Conservation (phyloP, 148 eudicot genomes). For the Nepenthes mirabilis region DNA sequence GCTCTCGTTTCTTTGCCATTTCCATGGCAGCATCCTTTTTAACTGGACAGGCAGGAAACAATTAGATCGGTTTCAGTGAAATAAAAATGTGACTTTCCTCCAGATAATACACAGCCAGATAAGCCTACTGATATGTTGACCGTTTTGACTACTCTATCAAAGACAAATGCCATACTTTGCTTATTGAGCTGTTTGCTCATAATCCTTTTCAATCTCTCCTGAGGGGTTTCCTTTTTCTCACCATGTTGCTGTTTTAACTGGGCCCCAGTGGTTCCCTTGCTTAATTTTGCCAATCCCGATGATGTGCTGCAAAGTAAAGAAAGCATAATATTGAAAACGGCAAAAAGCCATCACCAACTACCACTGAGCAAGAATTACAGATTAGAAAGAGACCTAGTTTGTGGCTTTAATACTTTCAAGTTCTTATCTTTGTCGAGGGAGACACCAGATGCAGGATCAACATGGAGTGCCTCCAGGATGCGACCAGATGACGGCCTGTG, state of each 20-base stretch:
- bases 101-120: slow-evolving; percentile 2
- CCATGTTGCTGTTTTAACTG: slow-evolving; percentile 18
- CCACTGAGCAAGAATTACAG: neutral
- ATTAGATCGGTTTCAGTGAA: neutral
- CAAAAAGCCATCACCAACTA: neutral
- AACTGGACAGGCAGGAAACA: slow-evolving; percentile 25
- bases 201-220: slow-evolving; percentile 40
- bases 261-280: slow-evolving; percentile 18
- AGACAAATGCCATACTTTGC: slow-evolving; percentile 47
- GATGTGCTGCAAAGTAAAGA: slow-evolving; percentile 19
- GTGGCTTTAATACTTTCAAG: slow-evolving; percentile 43
- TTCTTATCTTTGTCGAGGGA: slow-evolving; percentile 74
- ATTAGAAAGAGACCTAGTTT: slow-evolving; percentile 35
- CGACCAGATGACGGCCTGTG: slow-evolving; percentile 76
- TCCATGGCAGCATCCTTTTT: slow-evolving; percentile 91
- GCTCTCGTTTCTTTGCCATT: slow-evolving; percentile 91
- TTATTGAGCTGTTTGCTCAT: slow-evolving; percentile 72
- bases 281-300: slow-evolving; percentile 30
- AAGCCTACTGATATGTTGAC: neutral
- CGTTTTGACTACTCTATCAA: neutral
- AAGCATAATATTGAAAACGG: slow-evolving; percentile 1
- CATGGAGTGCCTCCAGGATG: slow-evolving; percentile 91
- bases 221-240: slow-evolving; percentile 45
- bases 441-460: slow-evolving; percentile 95
- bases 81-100: neutral